phyloP scores from a whole-genome alignment of 2,329 filamentous ascomycete species.

The Apiospora koreana region DNA sequence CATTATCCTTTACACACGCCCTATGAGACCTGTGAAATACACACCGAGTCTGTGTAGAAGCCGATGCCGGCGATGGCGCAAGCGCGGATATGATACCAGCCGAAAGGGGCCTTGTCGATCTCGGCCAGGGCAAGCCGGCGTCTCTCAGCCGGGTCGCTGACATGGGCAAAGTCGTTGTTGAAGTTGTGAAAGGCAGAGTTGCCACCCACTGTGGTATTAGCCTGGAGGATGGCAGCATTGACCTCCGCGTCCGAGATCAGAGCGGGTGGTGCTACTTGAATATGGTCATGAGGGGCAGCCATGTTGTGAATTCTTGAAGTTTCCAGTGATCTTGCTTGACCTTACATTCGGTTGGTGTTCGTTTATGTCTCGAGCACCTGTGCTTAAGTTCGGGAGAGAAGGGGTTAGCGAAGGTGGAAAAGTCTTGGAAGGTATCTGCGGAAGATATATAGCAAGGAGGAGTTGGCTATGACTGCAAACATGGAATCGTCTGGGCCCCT shows the following conservation, averaged over 20 bases:
- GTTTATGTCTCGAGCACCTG: background rate
- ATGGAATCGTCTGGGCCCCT: background rate
- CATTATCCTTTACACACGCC: background rate
- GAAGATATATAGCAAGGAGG: background rate
- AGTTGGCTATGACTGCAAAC: background rate
- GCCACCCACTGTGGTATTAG: conserved; percentile 55
- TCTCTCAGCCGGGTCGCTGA: conserved; percentile 72
- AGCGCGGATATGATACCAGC: conserved; percentile 75
- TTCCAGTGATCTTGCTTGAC: background rate
- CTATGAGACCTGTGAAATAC: background rate
- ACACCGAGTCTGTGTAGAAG: conserved; percentile 76
- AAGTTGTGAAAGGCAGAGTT: conserved; percentile 64
- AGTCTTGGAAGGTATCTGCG: background rate
- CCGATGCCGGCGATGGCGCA: conserved; percentile 77
- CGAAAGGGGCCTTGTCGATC: conserved; percentile 75
- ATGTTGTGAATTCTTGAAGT: background rate
- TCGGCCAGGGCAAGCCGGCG: conserved; percentile 74
- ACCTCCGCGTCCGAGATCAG: background rate
- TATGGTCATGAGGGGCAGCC: background rate
- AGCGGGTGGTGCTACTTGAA: background rate
- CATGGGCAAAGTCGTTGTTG: conserved; percentile 64
- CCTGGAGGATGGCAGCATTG: background rate
- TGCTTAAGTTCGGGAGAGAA: background rate
- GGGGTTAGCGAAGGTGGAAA: background rate
- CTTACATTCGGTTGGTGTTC: background rate